phyloP scores from a whole-genome alignment of 352 stramenopile genomes.

The Pythium insidiosum region DNA sequence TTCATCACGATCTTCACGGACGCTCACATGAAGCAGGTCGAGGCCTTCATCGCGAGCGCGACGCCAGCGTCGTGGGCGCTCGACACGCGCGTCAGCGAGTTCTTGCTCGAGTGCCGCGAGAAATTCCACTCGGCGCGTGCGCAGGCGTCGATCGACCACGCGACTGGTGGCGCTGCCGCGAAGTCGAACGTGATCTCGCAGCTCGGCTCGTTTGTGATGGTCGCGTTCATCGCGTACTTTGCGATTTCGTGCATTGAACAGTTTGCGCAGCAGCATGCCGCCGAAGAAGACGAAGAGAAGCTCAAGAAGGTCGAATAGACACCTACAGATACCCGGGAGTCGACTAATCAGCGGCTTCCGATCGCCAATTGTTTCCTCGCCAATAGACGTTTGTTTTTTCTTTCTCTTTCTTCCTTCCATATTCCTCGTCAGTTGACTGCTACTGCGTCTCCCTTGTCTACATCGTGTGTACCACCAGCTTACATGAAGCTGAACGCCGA shows the following conservation, averaged over 20 bases:
- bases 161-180: conserved; percentile 24
- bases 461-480: too few relatives aligned
- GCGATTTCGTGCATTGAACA: conserved; percentile 87
- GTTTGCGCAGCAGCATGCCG: conserved; percentile 85
- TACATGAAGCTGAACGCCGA: conserved; percentile 89
- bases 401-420: too few relatives aligned
- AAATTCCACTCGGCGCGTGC: conserved; percentile 80
- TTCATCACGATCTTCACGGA: conserved; percentile 91
- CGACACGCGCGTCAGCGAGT: conserved; percentile 74
- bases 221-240: conserved; percentile 86
- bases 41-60: conserved; percentile 75
- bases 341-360: too few relatives aligned
- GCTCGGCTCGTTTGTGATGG: conserved; percentile 72
- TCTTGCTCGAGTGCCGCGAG: conserved; percentile 77
- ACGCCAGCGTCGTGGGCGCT: conserved; percentile 68
- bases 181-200: conserved; percentile 74
- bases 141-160: conserved; percentile 51
- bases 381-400: background rate
- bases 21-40: conserved; percentile 72
- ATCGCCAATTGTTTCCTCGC: background rate
- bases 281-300: conserved; percentile 83
- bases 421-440: too few relatives aligned
- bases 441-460: conserved; percentile 10
- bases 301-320: conserved; percentile 59
- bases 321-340: background rate